Percentiles rank a stretch among this genome's conserved stretches.
phyloP scores from a whole-genome alignment of 2,329 filamentous ascomycete genomes.

The Pyrenochaeta sp. region DNA sequence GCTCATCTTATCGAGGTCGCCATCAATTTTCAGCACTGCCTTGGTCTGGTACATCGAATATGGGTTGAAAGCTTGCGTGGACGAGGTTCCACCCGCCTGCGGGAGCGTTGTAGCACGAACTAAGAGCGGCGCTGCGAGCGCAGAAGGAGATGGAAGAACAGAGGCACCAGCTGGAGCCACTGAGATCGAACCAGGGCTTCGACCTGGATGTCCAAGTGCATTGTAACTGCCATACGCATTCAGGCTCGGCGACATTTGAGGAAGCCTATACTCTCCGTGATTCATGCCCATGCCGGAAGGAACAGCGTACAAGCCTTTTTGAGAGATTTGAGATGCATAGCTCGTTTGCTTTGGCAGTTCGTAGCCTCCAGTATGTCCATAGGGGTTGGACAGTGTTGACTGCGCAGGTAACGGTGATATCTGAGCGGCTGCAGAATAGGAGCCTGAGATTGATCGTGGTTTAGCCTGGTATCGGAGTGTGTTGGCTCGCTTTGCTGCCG shows the following conservation, averaged over 20 bases:
- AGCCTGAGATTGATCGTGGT: slow-evolving; percentile 36
- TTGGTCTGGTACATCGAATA: slow-evolving; percentile 82
- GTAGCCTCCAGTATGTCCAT: slow-evolving; percentile 49
- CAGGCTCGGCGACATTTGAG: slow-evolving; percentile 43
- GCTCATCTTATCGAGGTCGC: slow-evolving; percentile 84
- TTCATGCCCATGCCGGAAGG: slow-evolving; percentile 36
- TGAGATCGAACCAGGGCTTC: slow-evolving; percentile 52
- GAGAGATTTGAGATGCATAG: slow-evolving; percentile 42
- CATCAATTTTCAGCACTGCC: slow-evolving; percentile 82
- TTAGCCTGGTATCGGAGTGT: slow-evolving; percentile 46
- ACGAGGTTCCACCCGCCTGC: slow-evolving; percentile 56
- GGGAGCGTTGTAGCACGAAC: slow-evolving; percentile 73
- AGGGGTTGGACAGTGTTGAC: slow-evolving; percentile 43
- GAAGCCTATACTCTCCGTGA: slow-evolving; percentile 42
- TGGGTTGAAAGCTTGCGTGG: slow-evolving; percentile 67
- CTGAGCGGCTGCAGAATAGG: slow-evolving; percentile 44
- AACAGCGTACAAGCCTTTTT: slow-evolving; percentile 45
- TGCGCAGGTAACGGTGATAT: slow-evolving; percentile 49
- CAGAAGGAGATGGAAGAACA: slow-evolving; percentile 56
- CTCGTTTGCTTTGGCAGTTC: slow-evolving; percentile 43
- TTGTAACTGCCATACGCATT: slow-evolving; percentile 53
- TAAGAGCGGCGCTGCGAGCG: slow-evolving; percentile 63
- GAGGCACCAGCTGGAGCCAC: slow-evolving; percentile 44
- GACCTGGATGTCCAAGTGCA: slow-evolving; percentile 53
- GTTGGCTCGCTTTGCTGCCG: slow-evolving; percentile 47